phyloP scores from a whole-genome alignment of 164 flowering plant species.

The Chloranthus sessilifolius region DNA sequence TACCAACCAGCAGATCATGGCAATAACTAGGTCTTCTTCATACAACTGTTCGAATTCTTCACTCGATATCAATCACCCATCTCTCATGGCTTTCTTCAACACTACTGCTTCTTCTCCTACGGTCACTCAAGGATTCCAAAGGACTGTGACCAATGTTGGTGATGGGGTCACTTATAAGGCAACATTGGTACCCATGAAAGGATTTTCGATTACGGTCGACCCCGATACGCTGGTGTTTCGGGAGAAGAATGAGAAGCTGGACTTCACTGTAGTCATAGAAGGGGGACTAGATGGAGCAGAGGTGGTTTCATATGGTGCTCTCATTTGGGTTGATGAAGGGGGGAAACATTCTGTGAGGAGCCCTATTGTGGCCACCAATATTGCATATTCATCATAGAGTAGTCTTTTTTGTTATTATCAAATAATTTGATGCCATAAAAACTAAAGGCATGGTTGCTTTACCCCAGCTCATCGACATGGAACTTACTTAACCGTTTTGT shows the following conservation, averaged over 20 bases:
- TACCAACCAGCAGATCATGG: conserved; percentile 32
- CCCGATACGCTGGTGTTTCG: conserved; percentile 43
- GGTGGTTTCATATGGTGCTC: conserved; percentile 18
- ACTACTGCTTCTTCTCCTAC: conserved; percentile 4
- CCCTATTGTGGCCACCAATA: conserved; percentile 49
- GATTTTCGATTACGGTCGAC: conserved; percentile 33
- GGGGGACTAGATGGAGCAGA: conserved; percentile 11
- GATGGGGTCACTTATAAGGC: conserved; percentile 35
- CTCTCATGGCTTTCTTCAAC: conserved; percentile 46
- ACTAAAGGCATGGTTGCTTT: too few relatives aligned
- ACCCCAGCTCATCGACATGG: too few relatives aligned
- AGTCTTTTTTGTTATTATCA: too few relatives aligned
- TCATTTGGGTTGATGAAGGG: conserved; percentile 32
- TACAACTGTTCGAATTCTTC: conserved; percentile 32
- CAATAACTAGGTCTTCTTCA: conserved; percentile 29
- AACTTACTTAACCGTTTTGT: too few relatives aligned
- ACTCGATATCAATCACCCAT: conserved; percentile 64
- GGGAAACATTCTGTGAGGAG: conserved; percentile 38
- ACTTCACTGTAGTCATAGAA: conserved; percentile 23
- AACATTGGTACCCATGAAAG: conserved; percentile 20
- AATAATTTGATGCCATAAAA: too few relatives aligned
- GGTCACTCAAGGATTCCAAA: conserved; percentile 25
- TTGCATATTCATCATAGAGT: too few relatives aligned
- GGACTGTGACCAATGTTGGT: conserved; percentile 64
- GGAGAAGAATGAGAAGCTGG: conserved; percentile 39